Evolutionary conservation across 1,284 basidiomycete genomes (phyloP), one percentile per base, ranked within the genome.

Genomic region (Exobasidium cylindrosporum): DNA sequence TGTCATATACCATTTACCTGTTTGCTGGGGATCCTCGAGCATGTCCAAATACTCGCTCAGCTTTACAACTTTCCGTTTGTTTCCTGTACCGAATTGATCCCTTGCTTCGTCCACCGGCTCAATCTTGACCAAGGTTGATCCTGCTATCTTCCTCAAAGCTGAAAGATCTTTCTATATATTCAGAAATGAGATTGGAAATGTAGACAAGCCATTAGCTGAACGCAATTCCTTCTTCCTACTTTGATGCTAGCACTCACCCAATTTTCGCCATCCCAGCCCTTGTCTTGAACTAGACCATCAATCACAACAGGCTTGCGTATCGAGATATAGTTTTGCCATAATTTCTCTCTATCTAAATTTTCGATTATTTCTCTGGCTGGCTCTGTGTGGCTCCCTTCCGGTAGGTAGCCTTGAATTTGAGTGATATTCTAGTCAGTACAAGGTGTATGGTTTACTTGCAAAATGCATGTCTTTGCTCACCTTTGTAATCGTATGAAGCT

Each of bases 1-100:
- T 24, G 76, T 79, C 26, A 79, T 68, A 35, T 79, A 79, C 64
- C 68, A 76, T 21, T 70, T 66, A 3, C 72, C 73, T 7, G 63
- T 63, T 31, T 61, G 60, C 0, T 63, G 57, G 0, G 60, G 49
- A 50, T 76, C 66, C 28, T 70, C 56, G 7, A 79, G 58, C 0
- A 68, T 58, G 40, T 73, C 72, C 26, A 79, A 57, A 56, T 67
- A 78, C 24, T 69, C 55, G 7, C 54, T 47, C 52, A 77, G 72
- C 0, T 53, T 50, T 57, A 74, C 69, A 44, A 59, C 57, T 31
- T 58, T 63, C 3, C 77, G 53, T 30, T 67, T 62, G 24, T 65
- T 68, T 0, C 67, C 68, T 7, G 77, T 78, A 11, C 77, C 77
- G 57, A 79, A 79, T 40, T 66, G 66, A 29, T 69, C 68, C 10